Evolutionary conservation across 805 yeast genomes (phyloP), one percentile per base, ranked within the genome.

Genomic region (Wickerhamomyces strasburgensis): DNA sequence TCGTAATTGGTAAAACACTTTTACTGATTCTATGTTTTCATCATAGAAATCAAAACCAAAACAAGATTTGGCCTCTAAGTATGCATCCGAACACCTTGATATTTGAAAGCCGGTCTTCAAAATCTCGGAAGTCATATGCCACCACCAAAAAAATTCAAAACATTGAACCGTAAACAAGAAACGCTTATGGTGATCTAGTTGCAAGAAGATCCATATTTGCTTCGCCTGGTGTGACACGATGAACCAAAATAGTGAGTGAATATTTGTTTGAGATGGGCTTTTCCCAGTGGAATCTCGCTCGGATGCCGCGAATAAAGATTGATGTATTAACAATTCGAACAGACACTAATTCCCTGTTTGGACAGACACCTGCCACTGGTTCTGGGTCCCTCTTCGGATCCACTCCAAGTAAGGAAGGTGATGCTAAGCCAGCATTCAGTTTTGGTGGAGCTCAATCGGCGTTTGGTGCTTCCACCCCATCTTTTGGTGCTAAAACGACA

Each of bases 321-420:
- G 29, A 13, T 26, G 6, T 26, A 26, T 14, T 26, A 26, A 29
- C 19, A 16, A 11, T 7, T 21, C 27, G 26, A 19, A 14, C 33
- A 28, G 28, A 27, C 16, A 5, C 25, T 17, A 27, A 33, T 24
- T 33, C 44, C 9, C 15, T 52, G 18, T 52, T 52, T 38, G 53
- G 50, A 7, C 35, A 47, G 31, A 42, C 57, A 1, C 33, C 42
- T 9, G 21, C 36, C 5, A n/a, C 44, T n/a, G 54, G 53, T 2
- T 38, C 44, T 15, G 58, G 55, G 13, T 45, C 56, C 4, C 29
- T 55, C 27, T 56, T 51, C 34, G 56, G 51, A 7, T 18, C 51
- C 14, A 48, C 54, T 4, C 55, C 58, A 34, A 43, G 46, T 37
- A 48, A 47, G 17, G 43, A 44, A 27, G 44, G 44, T 13, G 33